These are phyloP conservation scores for Gloeophyllum trabeum DNA, from an alignment of 768 basidiomycete genomes.

Conservation along the genomic window DNA sequence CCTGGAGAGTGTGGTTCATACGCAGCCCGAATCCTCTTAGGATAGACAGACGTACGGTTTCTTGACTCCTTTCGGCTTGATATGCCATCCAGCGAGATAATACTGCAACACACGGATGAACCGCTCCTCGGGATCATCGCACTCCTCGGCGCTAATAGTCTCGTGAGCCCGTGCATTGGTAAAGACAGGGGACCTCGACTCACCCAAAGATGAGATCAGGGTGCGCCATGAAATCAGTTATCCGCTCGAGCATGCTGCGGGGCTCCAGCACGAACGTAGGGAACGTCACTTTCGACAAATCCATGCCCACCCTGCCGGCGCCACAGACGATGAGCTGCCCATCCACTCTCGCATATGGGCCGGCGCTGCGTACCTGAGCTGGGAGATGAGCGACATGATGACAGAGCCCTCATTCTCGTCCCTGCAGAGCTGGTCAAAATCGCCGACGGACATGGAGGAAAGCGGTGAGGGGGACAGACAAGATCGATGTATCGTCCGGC, in stretches of 20 bases:
- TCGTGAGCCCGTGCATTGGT: slow-evolving; percentile 5
- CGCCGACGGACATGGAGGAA: slow-evolving; percentile 14
- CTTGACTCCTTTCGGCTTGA: slow-evolving; percentile 98
- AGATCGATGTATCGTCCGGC: slow-evolving; percentile 82
- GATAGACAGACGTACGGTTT: slow-evolving; percentile 68
- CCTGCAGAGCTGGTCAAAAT: slow-evolving; percentile 25
- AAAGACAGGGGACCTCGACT: slow-evolving; percentile 18
- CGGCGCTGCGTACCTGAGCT: slow-evolving; percentile 51
- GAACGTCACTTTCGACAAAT: slow-evolving; percentile 88
- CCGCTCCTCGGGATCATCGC: slow-evolving; percentile 75
- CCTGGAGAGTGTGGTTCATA: slow-evolving; percentile 24
- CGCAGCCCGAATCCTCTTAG: slow-evolving; percentile 2
- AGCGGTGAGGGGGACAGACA: slow-evolving; percentile 40
- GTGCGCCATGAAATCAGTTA: slow-evolving; percentile 99
- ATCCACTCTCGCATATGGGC: not conserved
- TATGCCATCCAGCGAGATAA: slow-evolving; percentile 99
- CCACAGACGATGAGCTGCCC: not conserved
- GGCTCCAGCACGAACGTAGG: slow-evolving; percentile 96
- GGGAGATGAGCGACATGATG: slow-evolving; percentile 77
- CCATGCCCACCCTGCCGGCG: slow-evolving; percentile 79
- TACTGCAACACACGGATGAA: slow-evolving; percentile 88
- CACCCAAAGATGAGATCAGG: slow-evolving; percentile 95
- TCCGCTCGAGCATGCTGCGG: slow-evolving; percentile 92
- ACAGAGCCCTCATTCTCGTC: slow-evolving; percentile 93
- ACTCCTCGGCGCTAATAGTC: slow-evolving; percentile 58